phyloP scores from a whole-genome alignment of 2,329 filamentous ascomycete genomes.

The Fonsecaea pedrosoi region DNA sequence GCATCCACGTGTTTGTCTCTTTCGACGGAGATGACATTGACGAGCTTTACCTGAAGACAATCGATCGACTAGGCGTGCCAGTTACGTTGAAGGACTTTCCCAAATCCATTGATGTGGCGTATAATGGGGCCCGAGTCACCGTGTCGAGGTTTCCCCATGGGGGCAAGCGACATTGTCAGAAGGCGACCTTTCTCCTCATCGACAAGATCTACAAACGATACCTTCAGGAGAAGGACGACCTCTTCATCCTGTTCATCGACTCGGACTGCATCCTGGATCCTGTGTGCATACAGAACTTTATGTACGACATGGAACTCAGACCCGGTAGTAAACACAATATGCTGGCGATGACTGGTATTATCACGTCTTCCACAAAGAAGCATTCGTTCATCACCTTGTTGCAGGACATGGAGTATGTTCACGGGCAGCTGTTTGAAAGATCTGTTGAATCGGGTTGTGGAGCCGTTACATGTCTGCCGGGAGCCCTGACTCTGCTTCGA shows the following conservation, averaged over 20 bases:
- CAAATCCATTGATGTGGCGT: conserved; percentile 86
- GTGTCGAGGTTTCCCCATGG: conserved; percentile 92
- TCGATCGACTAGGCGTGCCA: conserved; percentile 82
- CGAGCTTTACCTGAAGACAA: conserved; percentile 84
- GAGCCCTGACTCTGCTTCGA: conserved; percentile 91
- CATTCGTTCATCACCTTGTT: conserved; percentile 88
- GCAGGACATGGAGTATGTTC: conserved; percentile 98
- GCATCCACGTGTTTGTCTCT: conserved; percentile 92
- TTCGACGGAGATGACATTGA: conserved; percentile 92
- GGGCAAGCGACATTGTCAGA: conserved; percentile 92
- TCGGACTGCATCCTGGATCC: conserved; percentile 94
- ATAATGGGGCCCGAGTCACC: conserved; percentile 82
- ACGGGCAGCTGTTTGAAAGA: conserved; percentile 93
- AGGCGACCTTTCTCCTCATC: conserved; percentile 89
- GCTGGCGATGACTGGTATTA: conserved; percentile 97
- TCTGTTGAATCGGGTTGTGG: conserved; percentile 95
- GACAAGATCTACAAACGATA: conserved; percentile 91
- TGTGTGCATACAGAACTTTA: conserved; percentile 93
- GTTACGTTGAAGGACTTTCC: conserved; percentile 79
- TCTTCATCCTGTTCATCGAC: conserved; percentile 97
- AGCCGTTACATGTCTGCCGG: conserved; percentile 91
- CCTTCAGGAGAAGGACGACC: conserved; percentile 82
- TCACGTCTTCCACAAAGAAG: conserved; percentile 89
- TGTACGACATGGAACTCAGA: conserved; percentile 98
- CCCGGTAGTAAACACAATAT: conserved; percentile 90